Evolutionary conservation across 371 early-diverging fungal genomes (phyloP), one percentile per base, ranked within the genome.

Genomic region (Syncephalastrum sp.): DNA sequence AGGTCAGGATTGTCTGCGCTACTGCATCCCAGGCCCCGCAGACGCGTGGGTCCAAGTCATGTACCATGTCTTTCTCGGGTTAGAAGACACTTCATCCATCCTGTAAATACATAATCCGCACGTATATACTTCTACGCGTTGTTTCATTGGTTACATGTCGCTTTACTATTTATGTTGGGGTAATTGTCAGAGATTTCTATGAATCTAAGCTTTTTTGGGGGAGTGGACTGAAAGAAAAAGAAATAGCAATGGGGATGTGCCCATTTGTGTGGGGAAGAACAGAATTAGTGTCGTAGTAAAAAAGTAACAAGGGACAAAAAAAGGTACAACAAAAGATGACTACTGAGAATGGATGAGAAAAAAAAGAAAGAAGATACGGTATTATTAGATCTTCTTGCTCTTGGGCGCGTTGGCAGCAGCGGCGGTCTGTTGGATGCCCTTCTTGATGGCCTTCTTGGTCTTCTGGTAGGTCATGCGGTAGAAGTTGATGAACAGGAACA

Each of bases 401-500:
- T 71, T 75, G 29, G 59, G 56, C 47, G 47, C 44, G 44, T 44
- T 33, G 19, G 45, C 43, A 33, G 27, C 27, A 54, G 54, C 50
- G 46, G 53, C 64, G 52, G 55, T 61, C 14, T 56, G 56, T 15
- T 57, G 54, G 41, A 60, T 56, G 42, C 44, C 49, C 63, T 52
- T 29, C 61, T 67, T 68, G 43, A 63, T 60, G 52, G 70, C 71
- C 57, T 64, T 72, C 60, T 68, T 71, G 72, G 84, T 69, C 64
- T 83, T 83, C 61, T 82, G 82, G 74, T 92, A 93, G 33, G 93
- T 92, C 54, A 87, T 77, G 69, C 85, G 74, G 72, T 89, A 93
- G 67, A 93, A 92, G 69, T 89, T 87, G 66, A 93, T 87, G 68
- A 93, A 94, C 33, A 94, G 75, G 54, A 89, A 66, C 54, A 94